Percentiles rank a stretch among this genome's conserved stretches.
Conservation (phyloP, 208 protist genomes). For the Phytomonas sp. region DNA sequence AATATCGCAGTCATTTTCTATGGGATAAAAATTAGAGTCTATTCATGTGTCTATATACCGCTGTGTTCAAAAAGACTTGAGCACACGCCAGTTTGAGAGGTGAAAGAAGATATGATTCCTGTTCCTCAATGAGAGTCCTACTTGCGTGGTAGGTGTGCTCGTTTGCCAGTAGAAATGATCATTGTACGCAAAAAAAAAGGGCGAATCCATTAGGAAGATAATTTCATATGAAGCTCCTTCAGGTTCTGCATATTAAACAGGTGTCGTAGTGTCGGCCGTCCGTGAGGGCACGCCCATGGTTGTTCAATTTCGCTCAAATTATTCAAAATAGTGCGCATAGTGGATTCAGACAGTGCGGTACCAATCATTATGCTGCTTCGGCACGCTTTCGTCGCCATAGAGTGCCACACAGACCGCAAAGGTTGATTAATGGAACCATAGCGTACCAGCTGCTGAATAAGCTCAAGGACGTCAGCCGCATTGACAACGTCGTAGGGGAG, state of each 20-base stretch:
- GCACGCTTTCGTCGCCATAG: slow-evolving; percentile 90
- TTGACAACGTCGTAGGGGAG: slow-evolving; percentile 82
- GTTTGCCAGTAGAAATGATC: neutral
- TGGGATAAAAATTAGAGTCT: neutral
- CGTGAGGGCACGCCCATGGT: slow-evolving; percentile 94
- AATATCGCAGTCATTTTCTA: neutral
- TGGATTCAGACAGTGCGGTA: slow-evolving; percentile 51
- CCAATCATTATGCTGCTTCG: slow-evolving; percentile 92
- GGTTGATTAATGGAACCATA: slow-evolving; percentile 47
- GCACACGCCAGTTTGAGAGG: neutral
- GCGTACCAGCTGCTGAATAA: slow-evolving; percentile 69
- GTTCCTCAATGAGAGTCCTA: neutral
- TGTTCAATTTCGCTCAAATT: slow-evolving; percentile 72
- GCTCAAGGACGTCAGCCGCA: slow-evolving; percentile 79
- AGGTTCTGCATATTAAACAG: slow-evolving; percentile 32
- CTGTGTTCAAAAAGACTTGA: neutral
- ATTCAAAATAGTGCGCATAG: slow-evolving; percentile 75
- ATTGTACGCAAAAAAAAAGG: slow-evolving; percentile 7
- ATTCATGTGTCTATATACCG: neutral
- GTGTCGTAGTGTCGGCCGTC: slow-evolving; percentile 83
- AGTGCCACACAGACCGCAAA: slow-evolving; percentile 82
- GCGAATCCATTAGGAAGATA: neutral
- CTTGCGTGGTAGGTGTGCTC: neutral
- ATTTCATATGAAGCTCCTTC: slow-evolving; percentile 1
- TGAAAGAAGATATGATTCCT: neutral